These are phyloP conservation scores for Microsporum audouinii DNA, from an alignment of 2,329 filamentous ascomycete species.

Conservation along the genomic window DNA sequence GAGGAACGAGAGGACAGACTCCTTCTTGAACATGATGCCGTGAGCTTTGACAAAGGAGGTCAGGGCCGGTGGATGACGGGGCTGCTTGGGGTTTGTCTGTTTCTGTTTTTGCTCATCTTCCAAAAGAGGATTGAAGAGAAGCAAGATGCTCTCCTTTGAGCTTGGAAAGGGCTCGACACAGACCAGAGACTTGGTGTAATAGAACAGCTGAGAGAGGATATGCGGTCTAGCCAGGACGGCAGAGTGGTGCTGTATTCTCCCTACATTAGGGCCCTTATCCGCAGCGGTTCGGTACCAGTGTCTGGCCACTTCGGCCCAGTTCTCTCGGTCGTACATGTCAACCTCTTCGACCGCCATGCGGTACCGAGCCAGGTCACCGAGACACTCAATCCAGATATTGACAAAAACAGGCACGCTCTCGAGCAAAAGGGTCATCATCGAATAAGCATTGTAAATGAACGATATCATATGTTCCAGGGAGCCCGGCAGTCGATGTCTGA, in stretches of 20 bases:
- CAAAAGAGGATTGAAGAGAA: slow-evolving; percentile 43
- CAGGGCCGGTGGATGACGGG: neutral
- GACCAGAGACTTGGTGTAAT: slow-evolving; percentile 48
- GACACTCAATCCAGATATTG: slow-evolving; percentile 86
- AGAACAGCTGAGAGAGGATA: slow-evolving; percentile 46
- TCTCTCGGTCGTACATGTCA: slow-evolving; percentile 60
- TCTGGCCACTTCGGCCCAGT: slow-evolving; percentile 67
- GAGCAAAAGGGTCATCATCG: slow-evolving; percentile 75
- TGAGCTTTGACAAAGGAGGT: slow-evolving; percentile 42
- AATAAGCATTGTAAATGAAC: slow-evolving; percentile 81
- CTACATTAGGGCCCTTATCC: slow-evolving; percentile 61
- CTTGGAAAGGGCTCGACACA: slow-evolving; percentile 45
- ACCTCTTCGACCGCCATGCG: slow-evolving; percentile 85
- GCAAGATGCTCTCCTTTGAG: slow-evolving; percentile 45
- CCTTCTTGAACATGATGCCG: slow-evolving; percentile 37
- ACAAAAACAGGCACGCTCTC: slow-evolving; percentile 75
- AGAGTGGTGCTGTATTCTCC: slow-evolving; percentile 76
- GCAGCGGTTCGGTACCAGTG: slow-evolving; percentile 80
- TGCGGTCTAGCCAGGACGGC: slow-evolving; percentile 54
- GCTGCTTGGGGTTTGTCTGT: slow-evolving; percentile 18
- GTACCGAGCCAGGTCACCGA: slow-evolving; percentile 76
- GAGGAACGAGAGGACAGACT: slow-evolving; percentile 29
- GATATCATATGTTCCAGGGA: slow-evolving; percentile 81
- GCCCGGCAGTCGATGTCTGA: slow-evolving; percentile 60
- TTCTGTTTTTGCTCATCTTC: neutral